Evolutionary conservation across 2,329 filamentous ascomycete species (phyloP), one percentile per base, ranked within the genome.

Genomic region (Fusarium sp.): DNA sequence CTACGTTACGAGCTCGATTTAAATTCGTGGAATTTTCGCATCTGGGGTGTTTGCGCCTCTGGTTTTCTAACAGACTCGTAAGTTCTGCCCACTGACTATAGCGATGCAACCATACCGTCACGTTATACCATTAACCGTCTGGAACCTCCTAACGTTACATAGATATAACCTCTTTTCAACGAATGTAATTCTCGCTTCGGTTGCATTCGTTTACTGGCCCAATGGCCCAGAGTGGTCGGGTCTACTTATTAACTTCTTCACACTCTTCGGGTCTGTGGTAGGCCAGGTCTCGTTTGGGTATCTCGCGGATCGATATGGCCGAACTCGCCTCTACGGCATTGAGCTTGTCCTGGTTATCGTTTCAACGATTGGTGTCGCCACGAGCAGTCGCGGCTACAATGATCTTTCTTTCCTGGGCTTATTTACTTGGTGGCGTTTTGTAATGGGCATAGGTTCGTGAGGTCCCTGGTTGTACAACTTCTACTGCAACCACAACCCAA

Each of bases 281-380:
- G 86, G 85, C 30, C 85, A 87, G 70, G 74, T 87, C 25, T 71
- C 83, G 24, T 88, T 87, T 66, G 86, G 86, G 44, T 85, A 83
- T 61, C 80, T 88, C 8, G 86, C 85, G 40, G 86, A 88, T 68
- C 82, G 82, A 59, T 85, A 84, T 74, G 86, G 85, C n/a, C 82
- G 86, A 22, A 87, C 86, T 14, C 81, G 84, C 7, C 79, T 87
- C 4, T 88, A 88, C 60, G 86, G 86, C n/a, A 84, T 88, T 55
- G 85, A 87, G 74, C 78, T 88, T 16, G 79, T 86, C 18, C 83
- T 88, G 13, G 85, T 88, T 48, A 86, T 88, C 53, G 82, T 87
- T 11, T 86, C 85, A 18, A 88, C 85, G n/a, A 84, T 87, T 65
- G 86, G 86, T 11, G 83, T 86, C 5, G 84, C 84, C n/a, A 86